Evolutionary conservation across 2,329 filamentous ascomycete species (phyloP).

Genomic region (Aureobasidium uvarum): DNA sequence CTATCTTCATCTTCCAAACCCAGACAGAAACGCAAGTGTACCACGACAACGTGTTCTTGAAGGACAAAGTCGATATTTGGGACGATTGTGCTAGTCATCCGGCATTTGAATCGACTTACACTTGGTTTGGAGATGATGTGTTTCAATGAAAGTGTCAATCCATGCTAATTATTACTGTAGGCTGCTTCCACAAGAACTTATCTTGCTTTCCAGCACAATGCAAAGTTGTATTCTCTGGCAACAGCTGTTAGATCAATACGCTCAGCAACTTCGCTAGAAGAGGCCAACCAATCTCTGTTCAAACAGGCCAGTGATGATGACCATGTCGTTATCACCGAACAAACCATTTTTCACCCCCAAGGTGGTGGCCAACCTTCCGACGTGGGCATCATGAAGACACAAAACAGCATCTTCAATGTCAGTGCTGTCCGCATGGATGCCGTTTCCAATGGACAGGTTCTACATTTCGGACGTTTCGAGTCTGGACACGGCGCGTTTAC

Average conservation of each 20-base stretch:
- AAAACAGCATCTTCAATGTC: conserved; percentile 27
- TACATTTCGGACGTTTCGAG: conserved; percentile 30
- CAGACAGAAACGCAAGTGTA: not conserved
- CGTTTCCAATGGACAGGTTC: conserved; percentile 24
- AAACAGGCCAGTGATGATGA: conserved; percentile 26
- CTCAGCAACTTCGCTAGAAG: conserved; percentile 18
- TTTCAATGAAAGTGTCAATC: too few relatives aligned
- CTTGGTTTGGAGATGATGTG: not conserved
- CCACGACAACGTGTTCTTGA: not conserved
- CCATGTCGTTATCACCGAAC: conserved; percentile 25
- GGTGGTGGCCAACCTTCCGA: conserved; percentile 32
- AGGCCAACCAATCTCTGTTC: conserved; percentile 26
- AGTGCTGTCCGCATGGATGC: conserved; percentile 28
- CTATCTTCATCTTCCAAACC: not conserved
- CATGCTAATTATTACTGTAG: not conserved
- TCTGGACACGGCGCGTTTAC: conserved; percentile 13
- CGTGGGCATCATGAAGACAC: conserved; percentile 27
- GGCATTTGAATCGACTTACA: too few relatives aligned
- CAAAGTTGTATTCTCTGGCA: conserved; percentile 18
- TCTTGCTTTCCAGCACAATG: conserved; percentile 23
- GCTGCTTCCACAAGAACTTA: conserved; percentile 18
- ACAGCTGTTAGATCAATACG: conserved; percentile 13
- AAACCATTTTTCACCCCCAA: conserved; percentile 32
- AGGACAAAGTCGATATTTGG: not conserved
- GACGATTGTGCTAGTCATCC: not conserved